phyloP scores from a whole-genome alignment of 2,329 filamentous ascomycete genomes.

The Teratosphaeria gauchensis region DNA sequence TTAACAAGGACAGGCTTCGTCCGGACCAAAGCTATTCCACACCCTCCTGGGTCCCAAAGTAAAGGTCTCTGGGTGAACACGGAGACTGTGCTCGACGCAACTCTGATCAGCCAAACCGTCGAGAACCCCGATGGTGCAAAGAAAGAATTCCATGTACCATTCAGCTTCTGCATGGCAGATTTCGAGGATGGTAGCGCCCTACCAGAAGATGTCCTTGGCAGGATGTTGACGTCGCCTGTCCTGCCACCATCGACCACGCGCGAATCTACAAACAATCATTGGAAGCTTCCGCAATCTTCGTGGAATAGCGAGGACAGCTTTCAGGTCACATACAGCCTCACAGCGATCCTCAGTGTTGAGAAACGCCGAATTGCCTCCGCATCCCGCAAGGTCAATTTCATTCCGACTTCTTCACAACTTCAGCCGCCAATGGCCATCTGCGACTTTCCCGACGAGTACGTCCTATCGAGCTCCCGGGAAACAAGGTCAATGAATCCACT shows the following conservation, averaged over 20 bases:
- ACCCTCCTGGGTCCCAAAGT: neutral
- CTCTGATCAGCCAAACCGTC: neutral
- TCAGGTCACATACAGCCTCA: neutral
- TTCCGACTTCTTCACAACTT: neutral
- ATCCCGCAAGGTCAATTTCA: neutral
- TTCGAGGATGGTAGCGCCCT: neutral
- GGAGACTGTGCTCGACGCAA: neutral
- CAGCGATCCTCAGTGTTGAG: neutral
- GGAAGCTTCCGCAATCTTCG: neutral
- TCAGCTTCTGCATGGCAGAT: neutral
- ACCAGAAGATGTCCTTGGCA: neutral
- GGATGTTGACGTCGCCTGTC: neutral
- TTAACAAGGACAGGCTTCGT: neutral
- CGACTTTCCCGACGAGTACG: neutral
- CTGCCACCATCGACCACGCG: neutral
- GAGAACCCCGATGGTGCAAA: neutral
- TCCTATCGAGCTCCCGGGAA: neutral
- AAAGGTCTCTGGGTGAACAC: neutral
- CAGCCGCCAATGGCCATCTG: neutral
- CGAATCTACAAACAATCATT: neutral
- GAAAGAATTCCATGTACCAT: neutral
- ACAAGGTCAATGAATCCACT: neutral
- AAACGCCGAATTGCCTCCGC: neutral
- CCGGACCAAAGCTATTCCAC: neutral
- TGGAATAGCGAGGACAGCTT: neutral